Evolutionary conservation across 169 alveolate species (phyloP).

Genomic region (Ichthyophthirius multifiliis): DNA sequence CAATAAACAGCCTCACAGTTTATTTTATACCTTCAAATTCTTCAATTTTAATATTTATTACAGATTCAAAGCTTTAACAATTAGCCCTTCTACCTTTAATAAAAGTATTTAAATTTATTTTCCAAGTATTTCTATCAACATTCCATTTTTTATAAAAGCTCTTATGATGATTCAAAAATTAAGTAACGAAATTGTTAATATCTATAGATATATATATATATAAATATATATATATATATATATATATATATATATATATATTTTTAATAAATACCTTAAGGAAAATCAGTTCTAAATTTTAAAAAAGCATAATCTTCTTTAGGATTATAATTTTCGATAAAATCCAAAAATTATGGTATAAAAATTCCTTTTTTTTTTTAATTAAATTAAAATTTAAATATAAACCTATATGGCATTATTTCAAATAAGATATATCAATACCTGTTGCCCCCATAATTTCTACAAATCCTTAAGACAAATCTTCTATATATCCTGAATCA

Average conservation of each 20-base stretch:
- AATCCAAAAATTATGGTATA: background rate
- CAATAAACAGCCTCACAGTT: background rate
- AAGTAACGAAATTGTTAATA: background rate
- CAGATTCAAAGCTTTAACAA: background rate
- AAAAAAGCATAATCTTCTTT: background rate
- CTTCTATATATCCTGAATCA: background rate
- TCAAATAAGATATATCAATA: background rate
- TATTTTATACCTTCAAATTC: background rate
- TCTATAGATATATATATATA: background rate
- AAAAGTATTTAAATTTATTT: background rate
- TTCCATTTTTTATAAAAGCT: background rate
- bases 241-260: background rate
- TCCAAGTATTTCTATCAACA: background rate
- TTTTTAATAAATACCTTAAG: background rate
- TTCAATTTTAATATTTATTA: background rate
- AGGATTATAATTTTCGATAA: background rate
- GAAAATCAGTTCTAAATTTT: background rate
- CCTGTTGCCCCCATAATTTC: background rate
- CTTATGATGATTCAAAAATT: background rate
- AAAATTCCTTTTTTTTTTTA: background rate
- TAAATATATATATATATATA: background rate
- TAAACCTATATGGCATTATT: background rate
- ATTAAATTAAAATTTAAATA: background rate
- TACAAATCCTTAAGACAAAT: background rate
- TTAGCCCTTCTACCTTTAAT: background rate